Conservation (phyloP, 257 asterid species). For the Lycium ferocissimum region DNA sequence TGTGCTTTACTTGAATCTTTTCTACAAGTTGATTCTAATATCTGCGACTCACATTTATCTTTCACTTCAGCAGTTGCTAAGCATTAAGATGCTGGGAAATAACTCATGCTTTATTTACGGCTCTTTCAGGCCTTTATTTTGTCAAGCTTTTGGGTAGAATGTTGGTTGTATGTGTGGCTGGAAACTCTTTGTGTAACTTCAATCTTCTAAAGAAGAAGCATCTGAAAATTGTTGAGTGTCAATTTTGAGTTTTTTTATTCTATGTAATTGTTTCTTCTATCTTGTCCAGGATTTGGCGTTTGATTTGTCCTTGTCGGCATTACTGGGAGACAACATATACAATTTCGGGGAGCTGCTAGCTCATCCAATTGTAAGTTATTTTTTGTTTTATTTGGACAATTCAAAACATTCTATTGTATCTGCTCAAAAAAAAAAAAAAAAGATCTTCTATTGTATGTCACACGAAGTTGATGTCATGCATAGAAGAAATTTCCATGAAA, state of each 20-base stretch:
- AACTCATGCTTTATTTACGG: neutral
- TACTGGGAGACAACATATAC: slow-evolving; percentile 28
- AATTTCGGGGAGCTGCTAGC: slow-evolving; percentile 22
- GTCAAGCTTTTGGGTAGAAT: neutral
- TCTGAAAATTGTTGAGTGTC: neutral
- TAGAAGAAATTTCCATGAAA: neutral
- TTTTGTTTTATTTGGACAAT: neutral
- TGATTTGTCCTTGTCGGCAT: slow-evolving; percentile 22
- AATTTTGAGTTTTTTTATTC: neutral
- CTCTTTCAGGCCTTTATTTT: neutral
- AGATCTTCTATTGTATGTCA: neutral
- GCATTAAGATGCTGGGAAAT: neutral
- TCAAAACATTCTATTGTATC: neutral
- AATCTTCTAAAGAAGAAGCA: neutral
- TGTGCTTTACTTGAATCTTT: neutral
- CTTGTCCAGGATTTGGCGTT: slow-evolving; percentile 23
- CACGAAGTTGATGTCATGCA: neutral
- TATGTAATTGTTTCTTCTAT: slow-evolving; percentile 1
- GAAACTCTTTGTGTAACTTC: slow-evolving; percentile 4
- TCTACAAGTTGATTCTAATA: neutral
- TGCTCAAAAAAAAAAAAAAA: too few relatives aligned
- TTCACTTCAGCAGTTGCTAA: neutral
- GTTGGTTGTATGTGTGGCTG: neutral
- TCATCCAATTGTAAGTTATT: slow-evolving; percentile 20
- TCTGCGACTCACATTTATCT: neutral